phyloP scores from a whole-genome alignment of 2,329 filamentous ascomycete species.

The Xylaria sp. region DNA sequence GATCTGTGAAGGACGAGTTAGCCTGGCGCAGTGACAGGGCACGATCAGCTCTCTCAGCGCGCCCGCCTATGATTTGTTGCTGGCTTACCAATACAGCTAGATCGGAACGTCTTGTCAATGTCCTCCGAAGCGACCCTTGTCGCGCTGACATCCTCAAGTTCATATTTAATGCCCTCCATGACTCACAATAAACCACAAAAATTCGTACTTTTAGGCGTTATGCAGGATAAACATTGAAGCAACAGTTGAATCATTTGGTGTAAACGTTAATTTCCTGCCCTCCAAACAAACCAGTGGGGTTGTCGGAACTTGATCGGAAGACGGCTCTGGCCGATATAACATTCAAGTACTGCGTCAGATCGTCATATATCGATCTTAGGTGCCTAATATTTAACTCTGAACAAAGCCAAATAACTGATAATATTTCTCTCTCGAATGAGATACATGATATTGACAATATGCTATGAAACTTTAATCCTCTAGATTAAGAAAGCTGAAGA shows the following conservation, averaged over 20 bases:
- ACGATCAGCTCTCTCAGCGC: constrained; percentile 12
- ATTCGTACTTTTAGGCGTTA: neutral
- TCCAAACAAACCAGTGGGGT: constrained; percentile 31
- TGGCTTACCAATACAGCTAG: constrained; percentile 68
- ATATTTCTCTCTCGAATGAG: neutral
- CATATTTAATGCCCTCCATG: constrained; percentile 63
- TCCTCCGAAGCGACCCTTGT: constrained; percentile 62
- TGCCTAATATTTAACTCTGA: neutral
- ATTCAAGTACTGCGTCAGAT: constrained; percentile 10
- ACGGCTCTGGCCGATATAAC: constrained; percentile 41
- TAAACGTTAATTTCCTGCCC: constrained; percentile 7
- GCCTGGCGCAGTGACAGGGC: constrained; percentile 13
- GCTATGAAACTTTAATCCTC: neutral
- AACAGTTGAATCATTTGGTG: constrained; percentile 14
- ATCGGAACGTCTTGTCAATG: constrained; percentile 71
- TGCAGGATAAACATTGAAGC: neutral
- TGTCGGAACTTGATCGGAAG: constrained; percentile 47
- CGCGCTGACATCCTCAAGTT: constrained; percentile 65
- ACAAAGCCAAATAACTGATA: neutral
- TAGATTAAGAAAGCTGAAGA: neutral
- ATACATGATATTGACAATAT: neutral
- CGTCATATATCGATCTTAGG: constrained; percentile 10
- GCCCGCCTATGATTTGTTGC: constrained; percentile 4
- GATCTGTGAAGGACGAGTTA: constrained; percentile 57
- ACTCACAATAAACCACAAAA: constrained; percentile 31